Conservation (phyloP, 2,329 filamentous ascomycete species). For the Aspergillus thermomutatus region DNA sequence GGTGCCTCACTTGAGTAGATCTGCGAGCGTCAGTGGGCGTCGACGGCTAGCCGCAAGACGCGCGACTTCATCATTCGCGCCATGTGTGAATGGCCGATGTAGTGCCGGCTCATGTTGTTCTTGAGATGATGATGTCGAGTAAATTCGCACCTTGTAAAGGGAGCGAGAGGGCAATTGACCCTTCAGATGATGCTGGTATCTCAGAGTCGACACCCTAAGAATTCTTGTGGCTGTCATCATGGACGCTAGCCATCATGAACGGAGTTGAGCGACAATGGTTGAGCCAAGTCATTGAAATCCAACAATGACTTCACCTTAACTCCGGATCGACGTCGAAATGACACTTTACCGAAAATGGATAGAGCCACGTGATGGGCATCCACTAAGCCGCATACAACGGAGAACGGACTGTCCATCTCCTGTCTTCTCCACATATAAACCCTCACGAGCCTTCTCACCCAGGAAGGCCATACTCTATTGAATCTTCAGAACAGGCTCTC, state of each 20-base stretch:
- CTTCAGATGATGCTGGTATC: slow-evolving; percentile 4
- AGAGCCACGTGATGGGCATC: not conserved
- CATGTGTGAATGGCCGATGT: slow-evolving; percentile 47
- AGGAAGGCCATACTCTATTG: no score
- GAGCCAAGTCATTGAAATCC: not conserved
- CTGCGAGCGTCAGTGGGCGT: slow-evolving; percentile 77
- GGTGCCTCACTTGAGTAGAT: slow-evolving; percentile 72
- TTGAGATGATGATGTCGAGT: slow-evolving; percentile 16
- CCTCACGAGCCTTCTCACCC: no score
- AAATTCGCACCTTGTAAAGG: slow-evolving; percentile 10
- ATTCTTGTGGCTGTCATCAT: slow-evolving; percentile 20
- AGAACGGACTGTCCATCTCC: no score
- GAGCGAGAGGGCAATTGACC: not conserved
- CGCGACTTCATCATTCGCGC: slow-evolving; percentile 72
- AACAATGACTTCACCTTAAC: slow-evolving; percentile 2
- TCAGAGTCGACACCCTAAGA: slow-evolving; percentile 10
- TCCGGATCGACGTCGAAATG: not conserved
- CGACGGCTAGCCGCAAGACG: slow-evolving; percentile 73
- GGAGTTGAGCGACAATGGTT: not conserved
- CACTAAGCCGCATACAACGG: not conserved
- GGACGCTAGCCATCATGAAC: slow-evolving; percentile 18
- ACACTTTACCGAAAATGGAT: not conserved
- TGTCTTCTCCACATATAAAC: no score
- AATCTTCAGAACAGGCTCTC: no score
- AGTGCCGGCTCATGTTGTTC: slow-evolving; percentile 34